phyloP scores from a whole-genome alignment of 345 rosid species.

The Melastoma malabathricum region DNA sequence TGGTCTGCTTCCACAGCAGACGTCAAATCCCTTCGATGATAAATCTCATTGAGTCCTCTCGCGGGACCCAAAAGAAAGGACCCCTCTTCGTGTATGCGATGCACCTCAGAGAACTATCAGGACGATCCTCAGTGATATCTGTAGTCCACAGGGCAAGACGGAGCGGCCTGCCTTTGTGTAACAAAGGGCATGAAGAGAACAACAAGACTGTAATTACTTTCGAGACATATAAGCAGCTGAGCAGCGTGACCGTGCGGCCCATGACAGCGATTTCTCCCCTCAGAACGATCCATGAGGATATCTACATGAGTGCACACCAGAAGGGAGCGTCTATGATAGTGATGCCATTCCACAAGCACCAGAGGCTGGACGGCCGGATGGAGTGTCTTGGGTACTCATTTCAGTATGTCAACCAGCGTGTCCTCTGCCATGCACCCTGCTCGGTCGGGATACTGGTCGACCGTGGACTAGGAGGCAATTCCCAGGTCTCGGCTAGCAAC shows the following conservation, averaged over 20 bases:
- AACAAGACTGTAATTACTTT: constrained; percentile 54
- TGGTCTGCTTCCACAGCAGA: constrained; percentile 50
- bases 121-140: constrained; percentile 60
- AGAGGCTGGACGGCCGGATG: constrained; percentile 42
- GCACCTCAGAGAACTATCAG: constrained; percentile 71
- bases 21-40: constrained; percentile 57
- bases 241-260: constrained; percentile 52
- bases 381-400: constrained; percentile 41
- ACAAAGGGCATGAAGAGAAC: constrained; percentile 22
- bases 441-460: constrained; percentile 64
- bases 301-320: constrained; percentile 46
- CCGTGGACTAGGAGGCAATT: constrained; percentile 60
- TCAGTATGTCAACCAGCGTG: constrained; percentile 30
- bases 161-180: constrained; percentile 65
- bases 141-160: constrained; percentile 67
- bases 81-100: constrained; percentile 48
- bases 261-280: constrained; percentile 68
- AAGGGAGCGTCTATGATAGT: constrained; percentile 48
- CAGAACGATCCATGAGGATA: constrained; percentile 42
- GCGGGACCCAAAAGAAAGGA: constrained; percentile 40
- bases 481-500: constrained; percentile 47
- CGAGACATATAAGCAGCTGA: constrained; percentile 57
- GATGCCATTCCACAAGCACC: constrained; percentile 63
- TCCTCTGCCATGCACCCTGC: constrained; percentile 48
- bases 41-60: constrained; percentile 49